Evolutionary conservation across 1,284 basidiomycete genomes (phyloP).

Genomic region (Moesziomyces aphidis): DNA sequence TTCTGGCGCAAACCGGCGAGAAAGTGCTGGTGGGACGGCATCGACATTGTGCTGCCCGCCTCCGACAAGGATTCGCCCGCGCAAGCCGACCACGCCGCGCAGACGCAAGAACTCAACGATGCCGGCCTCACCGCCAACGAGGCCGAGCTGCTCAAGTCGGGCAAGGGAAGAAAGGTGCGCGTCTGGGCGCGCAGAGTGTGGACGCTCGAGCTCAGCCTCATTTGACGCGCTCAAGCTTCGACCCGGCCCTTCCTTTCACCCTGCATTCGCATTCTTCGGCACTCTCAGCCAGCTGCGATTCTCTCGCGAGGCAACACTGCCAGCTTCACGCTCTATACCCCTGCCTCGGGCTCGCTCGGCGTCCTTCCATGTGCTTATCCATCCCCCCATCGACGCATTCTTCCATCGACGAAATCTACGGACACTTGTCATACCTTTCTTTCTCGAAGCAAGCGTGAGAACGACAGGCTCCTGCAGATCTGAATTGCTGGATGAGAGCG

Average conservation of each 20-base stretch:
- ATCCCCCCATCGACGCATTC: not conserved
- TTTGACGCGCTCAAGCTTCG: conserved; percentile 65
- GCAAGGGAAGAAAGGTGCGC: conserved; percentile 59
- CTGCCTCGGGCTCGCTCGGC: not conserved
- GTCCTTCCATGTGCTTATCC: not conserved
- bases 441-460: too few species aligned
- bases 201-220: conserved; percentile 95
- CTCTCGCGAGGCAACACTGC: not conserved
- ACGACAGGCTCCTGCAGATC: too few species aligned
- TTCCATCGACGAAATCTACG: not conserved
- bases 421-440: conserved; percentile 4
- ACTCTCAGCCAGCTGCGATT: not conserved
- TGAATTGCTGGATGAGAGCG: too few species aligned
- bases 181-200: conserved; percentile 98
- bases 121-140: conserved; percentile 59
- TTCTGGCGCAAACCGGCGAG: conserved; percentile 99
- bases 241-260: not conserved
- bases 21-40: conserved; percentile 99
- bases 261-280: not conserved
- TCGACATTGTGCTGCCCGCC: conserved; percentile 82
- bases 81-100: conserved; percentile 6
- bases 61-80: conserved; percentile 11
- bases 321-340: conserved; percentile 39
- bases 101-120: conserved; percentile 24
- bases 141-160: conserved; percentile 55